Conservation (phyloP, 345 rosid species). For the Boechera retrofracta region DNA sequence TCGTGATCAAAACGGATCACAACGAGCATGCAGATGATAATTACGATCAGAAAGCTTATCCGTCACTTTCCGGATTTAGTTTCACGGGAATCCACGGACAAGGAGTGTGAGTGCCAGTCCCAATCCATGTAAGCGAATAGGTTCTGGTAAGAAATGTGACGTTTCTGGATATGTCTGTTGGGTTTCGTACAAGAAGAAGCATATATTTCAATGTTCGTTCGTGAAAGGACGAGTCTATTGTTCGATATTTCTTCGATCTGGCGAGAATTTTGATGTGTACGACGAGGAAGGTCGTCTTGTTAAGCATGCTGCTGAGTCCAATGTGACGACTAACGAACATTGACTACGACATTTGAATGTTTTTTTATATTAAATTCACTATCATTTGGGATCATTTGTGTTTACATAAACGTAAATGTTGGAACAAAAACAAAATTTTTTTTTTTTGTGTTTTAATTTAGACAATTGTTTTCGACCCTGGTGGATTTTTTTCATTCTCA, state of each 20-base stretch:
- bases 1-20: slow-evolving; percentile 86
- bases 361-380: slow-evolving; percentile 3
- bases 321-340: slow-evolving; percentile 56
- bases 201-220: slow-evolving; percentile 82
- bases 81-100: slow-evolving; percentile 74
- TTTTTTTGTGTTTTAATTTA: not conserved
- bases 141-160: slow-evolving; percentile 75
- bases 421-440: slow-evolving; percentile 17
- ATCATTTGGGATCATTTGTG: slow-evolving; percentile 16
- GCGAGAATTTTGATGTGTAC: slow-evolving; percentile 76
- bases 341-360: slow-evolving; percentile 67
- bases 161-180: slow-evolving; percentile 74
- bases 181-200: slow-evolving; percentile 87
- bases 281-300: slow-evolving; percentile 68
- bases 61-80: slow-evolving; percentile 62
- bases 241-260: slow-evolving; percentile 72
- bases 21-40: slow-evolving; percentile 86
- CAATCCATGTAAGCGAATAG: slow-evolving; percentile 81
- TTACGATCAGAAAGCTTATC: slow-evolving; percentile 67
- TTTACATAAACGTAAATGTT: slow-evolving; percentile 42
- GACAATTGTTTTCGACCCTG: not conserved
- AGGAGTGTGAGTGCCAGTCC: slow-evolving; percentile 84
- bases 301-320: slow-evolving; percentile 64
- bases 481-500: not conserved
- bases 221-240: slow-evolving; percentile 81